Conservation (phyloP, 129 eudicot species). For the Daucus carota region DNA sequence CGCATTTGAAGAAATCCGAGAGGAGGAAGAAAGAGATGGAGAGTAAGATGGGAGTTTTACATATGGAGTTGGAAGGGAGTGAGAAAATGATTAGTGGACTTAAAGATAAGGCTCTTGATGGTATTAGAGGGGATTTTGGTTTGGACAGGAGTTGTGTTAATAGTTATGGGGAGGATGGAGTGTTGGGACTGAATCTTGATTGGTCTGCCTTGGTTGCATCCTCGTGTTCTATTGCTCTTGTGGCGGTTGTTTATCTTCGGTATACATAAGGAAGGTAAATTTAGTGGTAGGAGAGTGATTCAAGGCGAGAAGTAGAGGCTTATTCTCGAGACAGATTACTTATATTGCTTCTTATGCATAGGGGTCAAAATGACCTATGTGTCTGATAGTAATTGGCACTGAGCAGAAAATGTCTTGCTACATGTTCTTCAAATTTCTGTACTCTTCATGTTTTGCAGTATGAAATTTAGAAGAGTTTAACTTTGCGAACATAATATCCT, state of each 20-base stretch:
- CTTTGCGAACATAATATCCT: neutral
- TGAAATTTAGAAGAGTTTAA: neutral
- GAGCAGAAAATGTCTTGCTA: neutral
- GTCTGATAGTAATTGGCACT: neutral
- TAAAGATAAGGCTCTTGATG: conserved; percentile 20
- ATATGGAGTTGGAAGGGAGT: conserved; percentile 29
- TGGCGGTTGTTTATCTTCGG: conserved; percentile 1
- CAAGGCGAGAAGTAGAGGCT: neutral
- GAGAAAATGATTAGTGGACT: conserved; percentile 23
- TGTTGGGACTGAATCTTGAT: conserved; percentile 25
- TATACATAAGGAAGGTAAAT: neutral
- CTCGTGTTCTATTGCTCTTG: conserved; percentile 29
- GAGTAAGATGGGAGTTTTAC: conserved; percentile 16
- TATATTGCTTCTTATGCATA: neutral
- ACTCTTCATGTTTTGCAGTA: neutral
- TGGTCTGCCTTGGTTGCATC: conserved; percentile 47
- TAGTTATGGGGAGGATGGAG: conserved; percentile 29
- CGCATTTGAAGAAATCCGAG: conserved; percentile 31
- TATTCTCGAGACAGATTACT: neutral
- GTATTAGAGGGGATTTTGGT: conserved; percentile 16
- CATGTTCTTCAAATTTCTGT: neutral
- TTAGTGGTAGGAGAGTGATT: neutral
- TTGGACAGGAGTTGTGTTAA: conserved; percentile 14
- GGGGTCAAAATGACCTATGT: conserved; percentile 1
- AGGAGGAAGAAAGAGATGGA: conserved; percentile 29